Evolutionary conservation across 495 filamentous ascomycete species (phyloP), one percentile per base, ranked within the genome.

Genomic region (Hypoxylon trugodes): DNA sequence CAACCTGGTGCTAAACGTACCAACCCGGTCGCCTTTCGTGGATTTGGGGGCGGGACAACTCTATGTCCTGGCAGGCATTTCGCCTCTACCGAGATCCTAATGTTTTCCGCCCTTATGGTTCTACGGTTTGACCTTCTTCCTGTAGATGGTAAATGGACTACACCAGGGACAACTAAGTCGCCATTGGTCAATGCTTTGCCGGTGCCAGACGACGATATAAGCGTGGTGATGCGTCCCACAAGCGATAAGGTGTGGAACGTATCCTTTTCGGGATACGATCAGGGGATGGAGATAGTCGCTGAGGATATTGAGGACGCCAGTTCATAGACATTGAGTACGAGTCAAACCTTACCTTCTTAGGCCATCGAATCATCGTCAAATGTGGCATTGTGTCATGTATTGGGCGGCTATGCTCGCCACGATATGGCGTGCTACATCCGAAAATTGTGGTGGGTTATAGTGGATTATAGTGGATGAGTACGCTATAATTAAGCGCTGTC

Each of bases 11-110:
- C 6, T 0, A 55, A 62, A 26, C 50, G 61, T 10, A 16, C 15
- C 1, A 66, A 59, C 19, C 48, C 55, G 1, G 22, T 48, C 6
- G 71, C 68, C 2, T 79, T 74, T 48, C 61, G 69, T 10, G 53
- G 51, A 1, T 76, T 72, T 30, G 73, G 74, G 2, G 69, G 61
- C 5, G 66, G 65, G 4, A 36, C 65, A 1, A 59, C 61, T 5
- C 28, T 75, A 3, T 75, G 73, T 36, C 71, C 69, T 12, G 73
- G 69, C 2, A 55, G 73, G 4, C 62, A 69, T n/a, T 72, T 75
- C 18, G 73, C 69, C 1, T 53, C 59, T 2, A 61, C 56, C 2
- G 66, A 73, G 60, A 66, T 73, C n/a, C 22, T 73, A 12, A 38
- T 60, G 25, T 41, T 69, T 32, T 43, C 72, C 0, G 46, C 51